Evolutionary conservation across 2,329 filamentous ascomycete genomes (phyloP), one percentile per base, ranked within the genome.

Genomic region (Rhinocladiella mackenziei): DNA sequence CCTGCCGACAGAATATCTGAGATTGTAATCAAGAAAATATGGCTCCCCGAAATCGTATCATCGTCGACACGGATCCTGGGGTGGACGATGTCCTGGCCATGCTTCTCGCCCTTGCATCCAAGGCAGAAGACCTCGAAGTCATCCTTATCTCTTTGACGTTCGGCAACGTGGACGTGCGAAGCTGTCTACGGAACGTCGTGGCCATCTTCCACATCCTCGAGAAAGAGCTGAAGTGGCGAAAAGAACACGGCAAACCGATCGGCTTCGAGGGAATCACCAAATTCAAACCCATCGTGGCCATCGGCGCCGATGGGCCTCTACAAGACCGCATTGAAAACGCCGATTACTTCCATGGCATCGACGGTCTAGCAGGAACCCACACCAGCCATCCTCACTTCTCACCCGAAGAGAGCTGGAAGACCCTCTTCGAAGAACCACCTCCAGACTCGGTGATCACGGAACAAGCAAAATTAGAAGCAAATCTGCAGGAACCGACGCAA

Each of bases 11-110:
- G n/a, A n/a, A n/a, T n/a, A n/a, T n/a, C n/a, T n/a, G n/a, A n/a
- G n/a, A n/a, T n/a, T n/a, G n/a, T n/a, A n/a, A n/a, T n/a, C n/a
- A n/a, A n/a, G n/a, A n/a, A n/a, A n/a, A n/a, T n/a, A 86, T 86
- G 83, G 73, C 78, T 43, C 76, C 81, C 19, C 80, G 79, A 57
- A 80, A 78, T 58, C 81, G 84, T 59, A 83, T 98, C 56, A 96
- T 98, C 59, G 92, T 98, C 59, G 92, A 98, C 62, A 97, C 91
- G 2, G 92, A 97, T 63, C 91, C 91, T 70, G 89, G 91, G 52
- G 84, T 92, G 56, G 92, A 98, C 68, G 92, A 98, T 75, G 76
- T 92, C 41, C 74, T 97, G 50, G 91, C 89, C 33, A 77, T 97
- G 64, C 75, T 98, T 23, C 75, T 97, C 38, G 89, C 92, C 3